Evolutionary conservation across 768 basidiomycete genomes (phyloP).

Genomic region (Leccinum uliginosum): DNA sequence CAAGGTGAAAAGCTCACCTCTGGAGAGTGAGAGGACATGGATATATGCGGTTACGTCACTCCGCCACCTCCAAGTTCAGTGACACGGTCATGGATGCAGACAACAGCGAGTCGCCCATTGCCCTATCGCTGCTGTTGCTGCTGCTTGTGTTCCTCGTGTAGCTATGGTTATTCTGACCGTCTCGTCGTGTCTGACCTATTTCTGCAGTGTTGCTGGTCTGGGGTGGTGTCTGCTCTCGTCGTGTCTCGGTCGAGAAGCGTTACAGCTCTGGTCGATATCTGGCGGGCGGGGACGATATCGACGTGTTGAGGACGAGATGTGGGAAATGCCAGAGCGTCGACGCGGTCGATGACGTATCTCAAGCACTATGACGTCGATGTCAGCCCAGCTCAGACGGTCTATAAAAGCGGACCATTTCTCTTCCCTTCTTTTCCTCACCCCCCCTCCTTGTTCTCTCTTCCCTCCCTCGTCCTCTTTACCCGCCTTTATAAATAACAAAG

Average conservation of each 20-base stretch:
- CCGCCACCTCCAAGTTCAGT: background rate
- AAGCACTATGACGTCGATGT: slow-evolving; percentile 4
- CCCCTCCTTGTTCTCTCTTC: slow-evolving; percentile 4
- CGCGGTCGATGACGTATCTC: slow-evolving; percentile 25
- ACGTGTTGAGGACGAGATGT: slow-evolving; percentile 44
- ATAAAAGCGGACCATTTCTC: slow-evolving; percentile 16
- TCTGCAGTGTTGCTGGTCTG: slow-evolving; percentile 42
- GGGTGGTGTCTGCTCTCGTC: slow-evolving; percentile 68
- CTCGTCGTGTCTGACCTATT: background rate
- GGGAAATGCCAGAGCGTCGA: slow-evolving; percentile 54
- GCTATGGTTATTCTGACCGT: background rate
- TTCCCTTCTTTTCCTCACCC: slow-evolving; percentile 6
- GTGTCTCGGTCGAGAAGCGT: slow-evolving; percentile 48
- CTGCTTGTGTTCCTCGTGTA: slow-evolving; percentile 50
- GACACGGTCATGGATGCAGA: background rate
- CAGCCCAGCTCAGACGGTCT: slow-evolving; percentile 6
- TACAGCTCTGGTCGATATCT: slow-evolving; percentile 21
- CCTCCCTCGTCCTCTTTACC: slow-evolving; percentile 3
- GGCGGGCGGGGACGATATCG: slow-evolving; percentile 29
- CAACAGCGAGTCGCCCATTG: background rate
- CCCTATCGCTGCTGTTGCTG: slow-evolving; percentile 40
- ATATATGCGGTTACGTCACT: background rate
- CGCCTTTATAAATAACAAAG: slow-evolving; percentile 13
- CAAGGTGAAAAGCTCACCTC: slow-evolving; percentile 3
- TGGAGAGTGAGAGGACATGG: background rate